phyloP scores from a whole-genome alignment of 371 early-diverging fungal species.

The Mucor racemosus region DNA sequence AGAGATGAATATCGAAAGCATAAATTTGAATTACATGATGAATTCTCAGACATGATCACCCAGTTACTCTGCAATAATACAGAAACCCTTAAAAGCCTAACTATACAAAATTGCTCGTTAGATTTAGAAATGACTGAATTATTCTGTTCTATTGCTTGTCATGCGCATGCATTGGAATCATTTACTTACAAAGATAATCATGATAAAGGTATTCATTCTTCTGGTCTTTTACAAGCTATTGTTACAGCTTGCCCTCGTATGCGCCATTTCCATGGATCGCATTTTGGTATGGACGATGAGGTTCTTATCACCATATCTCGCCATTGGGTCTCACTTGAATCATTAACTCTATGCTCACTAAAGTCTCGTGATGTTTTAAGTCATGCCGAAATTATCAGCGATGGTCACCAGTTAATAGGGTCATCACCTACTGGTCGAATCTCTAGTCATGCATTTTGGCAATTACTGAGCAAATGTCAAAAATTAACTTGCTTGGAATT shows the following conservation, averaged over 20 bases:
- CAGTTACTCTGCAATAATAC: conserved; percentile 39
- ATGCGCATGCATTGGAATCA: conserved; percentile 39
- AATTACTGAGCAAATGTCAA: conserved; percentile 23
- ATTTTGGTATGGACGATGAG: conserved; percentile 49
- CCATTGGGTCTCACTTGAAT: conserved; percentile 44
- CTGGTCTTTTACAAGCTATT: conserved; percentile 47
- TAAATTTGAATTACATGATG: conserved; percentile 50
- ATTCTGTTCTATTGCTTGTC: conserved; percentile 43
- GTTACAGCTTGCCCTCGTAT: conserved; percentile 51
- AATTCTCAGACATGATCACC: conserved; percentile 46
- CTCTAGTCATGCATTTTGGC: conserved; percentile 29
- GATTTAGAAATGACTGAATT: conserved; percentile 59
- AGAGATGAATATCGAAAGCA: conserved; percentile 49
- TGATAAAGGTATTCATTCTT: conserved; percentile 44
- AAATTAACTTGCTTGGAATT: conserved; percentile 42
- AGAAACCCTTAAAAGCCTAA: conserved; percentile 32
- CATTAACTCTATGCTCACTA: conserved; percentile 26
- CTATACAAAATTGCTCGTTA: conserved; percentile 44
- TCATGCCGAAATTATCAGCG: conserved; percentile 21
- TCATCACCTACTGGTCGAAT: conserved; percentile 34
- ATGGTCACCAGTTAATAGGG: conserved; percentile 17
- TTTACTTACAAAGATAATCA: conserved; percentile 44
- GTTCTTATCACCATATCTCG: conserved; percentile 47
- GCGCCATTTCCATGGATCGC: conserved; percentile 46
- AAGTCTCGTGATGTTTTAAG: conserved; percentile 19